phyloP scores from a whole-genome alignment of 805 yeast genomes.

The Candida ficus region DNA sequence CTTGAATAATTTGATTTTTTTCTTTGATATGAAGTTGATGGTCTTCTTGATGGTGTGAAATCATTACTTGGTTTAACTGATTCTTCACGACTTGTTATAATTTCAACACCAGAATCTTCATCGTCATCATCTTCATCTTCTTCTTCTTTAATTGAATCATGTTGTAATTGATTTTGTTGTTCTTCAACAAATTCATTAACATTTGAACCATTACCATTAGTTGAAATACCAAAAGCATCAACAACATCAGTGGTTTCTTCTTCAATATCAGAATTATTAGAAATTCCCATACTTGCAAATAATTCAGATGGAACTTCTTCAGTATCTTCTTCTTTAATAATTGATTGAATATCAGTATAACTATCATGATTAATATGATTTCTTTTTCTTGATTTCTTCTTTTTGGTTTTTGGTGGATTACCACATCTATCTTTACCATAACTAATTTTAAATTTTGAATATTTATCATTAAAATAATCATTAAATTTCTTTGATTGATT shows the following conservation, averaged over 20 bases:
- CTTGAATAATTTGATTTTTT: not conserved
- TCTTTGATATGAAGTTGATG: not conserved
- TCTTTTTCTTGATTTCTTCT: slow-evolving; percentile 28
- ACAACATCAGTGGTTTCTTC: slow-evolving; percentile 10
- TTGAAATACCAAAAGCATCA: slow-evolving; percentile 20
- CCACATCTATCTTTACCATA: slow-evolving; percentile 83
- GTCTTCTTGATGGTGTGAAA: not conserved
- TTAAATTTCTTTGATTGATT: slow-evolving; percentile 31
- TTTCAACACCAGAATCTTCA: slow-evolving; percentile 3
- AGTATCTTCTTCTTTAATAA: slow-evolving; percentile 6
- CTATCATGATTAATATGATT: not conserved
- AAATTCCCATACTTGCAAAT: slow-evolving; percentile 23
- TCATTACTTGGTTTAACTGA: not conserved
- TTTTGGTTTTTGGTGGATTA: slow-evolving; percentile 53
- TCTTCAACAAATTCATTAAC: not conserved
- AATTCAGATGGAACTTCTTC: slow-evolving; percentile 20
- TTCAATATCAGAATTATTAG: slow-evolving; percentile 7
- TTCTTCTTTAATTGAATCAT: not conserved
- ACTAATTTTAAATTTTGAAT: slow-evolving; percentile 50
- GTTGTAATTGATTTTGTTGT: not conserved
- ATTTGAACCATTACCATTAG: not conserved
- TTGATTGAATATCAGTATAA: not conserved
- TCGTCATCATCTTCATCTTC: not conserved
- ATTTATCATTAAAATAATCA: slow-evolving; percentile 38
- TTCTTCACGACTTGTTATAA: not conserved